These are phyloP conservation scores for Metschnikowia cerradonensis DNA, from an alignment of 805 yeast genomes.

Conservation along the genomic window DNA sequence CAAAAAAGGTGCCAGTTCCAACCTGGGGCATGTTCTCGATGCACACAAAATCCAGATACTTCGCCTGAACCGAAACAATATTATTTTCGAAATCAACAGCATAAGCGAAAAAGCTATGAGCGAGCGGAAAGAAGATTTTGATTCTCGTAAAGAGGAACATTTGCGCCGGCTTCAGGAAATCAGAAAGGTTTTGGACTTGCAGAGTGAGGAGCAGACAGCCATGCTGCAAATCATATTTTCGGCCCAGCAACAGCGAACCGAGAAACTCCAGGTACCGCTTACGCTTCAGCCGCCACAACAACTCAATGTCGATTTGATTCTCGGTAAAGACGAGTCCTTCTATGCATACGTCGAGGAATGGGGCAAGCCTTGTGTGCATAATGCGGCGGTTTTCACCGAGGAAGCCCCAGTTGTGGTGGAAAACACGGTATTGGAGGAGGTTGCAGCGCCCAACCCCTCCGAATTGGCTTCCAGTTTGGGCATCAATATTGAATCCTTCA, in stretches of 20 bases:
- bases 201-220: conserved; percentile 20
- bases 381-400: background rate
- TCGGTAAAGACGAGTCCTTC: conserved; percentile 9
- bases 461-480: conserved; percentile 23
- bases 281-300: conserved; percentile 6
- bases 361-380: conserved; percentile 10
- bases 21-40: conserved; percentile 5
- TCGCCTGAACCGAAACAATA: conserved; percentile 23
- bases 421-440: background rate
- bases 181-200: conserved; percentile 26
- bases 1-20: background rate
- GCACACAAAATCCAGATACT: conserved; percentile 9
- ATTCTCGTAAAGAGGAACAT: conserved; percentile 20
- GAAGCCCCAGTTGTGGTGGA: background rate
- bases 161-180: conserved; percentile 21
- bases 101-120: conserved; percentile 28
- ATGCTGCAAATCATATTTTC: conserved; percentile 10
- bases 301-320: conserved; percentile 5
- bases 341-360: conserved; percentile 9
- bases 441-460: conserved; percentile 1
- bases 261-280: background rate
- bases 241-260: background rate
- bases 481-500: conserved; percentile 18
- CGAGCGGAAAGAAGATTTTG: conserved; percentile 25
- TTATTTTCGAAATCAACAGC: conserved; percentile 29